Conservation (phyloP, 768 basidiomycete genomes). For the Kwoniella botswanensis region DNA sequence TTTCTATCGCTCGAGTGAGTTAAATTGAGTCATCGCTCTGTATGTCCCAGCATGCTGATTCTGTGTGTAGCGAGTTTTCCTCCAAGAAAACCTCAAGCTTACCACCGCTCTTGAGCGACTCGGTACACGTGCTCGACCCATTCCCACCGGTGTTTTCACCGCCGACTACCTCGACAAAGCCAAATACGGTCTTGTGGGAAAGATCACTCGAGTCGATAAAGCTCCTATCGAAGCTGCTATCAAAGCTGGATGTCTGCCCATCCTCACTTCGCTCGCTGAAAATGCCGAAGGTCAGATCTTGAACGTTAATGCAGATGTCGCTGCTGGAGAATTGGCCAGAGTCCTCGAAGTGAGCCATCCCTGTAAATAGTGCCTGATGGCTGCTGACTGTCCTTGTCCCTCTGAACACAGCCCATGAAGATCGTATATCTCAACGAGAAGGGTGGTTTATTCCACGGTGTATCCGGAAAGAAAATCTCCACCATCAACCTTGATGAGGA, state of each 20-base stretch:
- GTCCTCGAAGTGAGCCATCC: conserved; percentile 71
- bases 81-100: conserved; percentile 95
- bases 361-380: neutral
- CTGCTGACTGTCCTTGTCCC: neutral
- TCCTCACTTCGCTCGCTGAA: conserved; percentile 92
- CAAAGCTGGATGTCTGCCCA: conserved; percentile 92
- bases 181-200: conserved; percentile 94
- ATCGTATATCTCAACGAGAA: conserved; percentile 99
- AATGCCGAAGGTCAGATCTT: conserved; percentile 95
- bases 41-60: conserved; percentile 1
- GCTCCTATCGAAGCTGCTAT: conserved; percentile 96
- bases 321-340: conserved; percentile 95
- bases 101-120: conserved; percentile 90
- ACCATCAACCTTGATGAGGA: conserved; percentile 99
- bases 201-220: conserved; percentile 93
- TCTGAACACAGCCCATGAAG: conserved; percentile 72
- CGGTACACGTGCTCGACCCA: conserved; percentile 95
- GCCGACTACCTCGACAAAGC: conserved; percentile 93
- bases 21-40: conserved; percentile 3
- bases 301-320: conserved; percentile 98
- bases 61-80: conserved; percentile 71
- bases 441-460: conserved; percentile 96
- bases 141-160: conserved; percentile 96
- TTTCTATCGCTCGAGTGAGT: conserved; percentile 78
- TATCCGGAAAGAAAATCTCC: conserved; percentile 93